Conservation (phyloP, 75 land plant species). For the Chamaecyparis obtusa region DNA sequence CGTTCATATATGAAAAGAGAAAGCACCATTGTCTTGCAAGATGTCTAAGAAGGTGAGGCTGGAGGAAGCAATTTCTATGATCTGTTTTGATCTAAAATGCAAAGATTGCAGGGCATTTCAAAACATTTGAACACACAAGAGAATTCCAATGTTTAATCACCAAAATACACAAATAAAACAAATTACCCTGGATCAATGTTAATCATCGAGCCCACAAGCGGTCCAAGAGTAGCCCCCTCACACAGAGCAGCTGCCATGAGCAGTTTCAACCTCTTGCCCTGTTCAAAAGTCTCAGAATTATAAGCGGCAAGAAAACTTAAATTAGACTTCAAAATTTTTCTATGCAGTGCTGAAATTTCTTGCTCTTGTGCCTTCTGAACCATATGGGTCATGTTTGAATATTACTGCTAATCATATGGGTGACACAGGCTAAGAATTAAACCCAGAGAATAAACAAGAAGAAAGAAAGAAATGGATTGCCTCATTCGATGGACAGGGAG, state of each 20-base stretch:
- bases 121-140: too few relatives aligned
- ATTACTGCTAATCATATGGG: too few relatives aligned
- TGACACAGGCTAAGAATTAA: too few relatives aligned
- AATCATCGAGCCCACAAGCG: conserved; percentile 48
- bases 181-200: conserved; percentile 63
- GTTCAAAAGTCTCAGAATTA: conserved; percentile 4
- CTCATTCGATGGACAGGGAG: conserved; percentile 43
- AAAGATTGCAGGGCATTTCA: too few relatives aligned
- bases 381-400: too few relatives aligned
- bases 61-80: too few relatives aligned
- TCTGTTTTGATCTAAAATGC: too few relatives aligned
- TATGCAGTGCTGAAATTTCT: too few relatives aligned
- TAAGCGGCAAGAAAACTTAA: background rate
- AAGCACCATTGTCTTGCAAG: too few relatives aligned
- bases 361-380: too few relatives aligned
- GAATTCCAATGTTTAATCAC: background rate
- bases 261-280: conserved; percentile 51
- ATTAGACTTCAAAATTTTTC: background rate
- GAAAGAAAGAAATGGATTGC: conserved; percentile 10
- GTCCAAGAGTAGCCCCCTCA: conserved; percentile 66
- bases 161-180: background rate
- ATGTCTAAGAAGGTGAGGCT: too few relatives aligned
- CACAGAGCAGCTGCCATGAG: conserved; percentile 53
- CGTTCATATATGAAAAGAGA: too few relatives aligned
- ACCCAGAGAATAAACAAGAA: background rate